These are phyloP conservation scores for Tuber brumale DNA, from an alignment of 495 filamentous ascomycete species.

Conservation along the genomic window DNA sequence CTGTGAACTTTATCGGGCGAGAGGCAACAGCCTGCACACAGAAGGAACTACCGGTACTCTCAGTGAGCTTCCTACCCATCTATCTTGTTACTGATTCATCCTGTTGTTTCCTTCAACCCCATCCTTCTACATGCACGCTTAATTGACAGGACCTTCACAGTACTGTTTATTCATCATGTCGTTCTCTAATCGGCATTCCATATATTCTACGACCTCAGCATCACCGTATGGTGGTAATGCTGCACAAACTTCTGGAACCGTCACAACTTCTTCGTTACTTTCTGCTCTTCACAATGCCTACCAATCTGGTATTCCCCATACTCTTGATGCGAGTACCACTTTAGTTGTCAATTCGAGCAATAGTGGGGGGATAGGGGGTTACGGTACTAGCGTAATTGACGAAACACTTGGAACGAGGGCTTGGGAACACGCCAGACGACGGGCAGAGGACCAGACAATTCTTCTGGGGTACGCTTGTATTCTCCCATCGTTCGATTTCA, in stretches of 20 bases:
- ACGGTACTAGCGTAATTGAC: slow-evolving; percentile 69
- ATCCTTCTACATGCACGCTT: slow-evolving; percentile 3
- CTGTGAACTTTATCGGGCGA: slow-evolving; percentile 6
- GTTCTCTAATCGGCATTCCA: slow-evolving; percentile 68
- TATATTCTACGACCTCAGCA: slow-evolving; percentile 72
- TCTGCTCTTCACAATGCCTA: slow-evolving; percentile 89
- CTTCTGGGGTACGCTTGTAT: slow-evolving; percentile 62
- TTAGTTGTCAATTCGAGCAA: slow-evolving; percentile 81
- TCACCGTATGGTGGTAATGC: slow-evolving; percentile 52
- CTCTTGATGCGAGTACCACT: slow-evolving; percentile 83
- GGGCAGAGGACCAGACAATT: slow-evolving; percentile 94
- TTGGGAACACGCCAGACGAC: slow-evolving; percentile 92
- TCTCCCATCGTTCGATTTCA: neutral
- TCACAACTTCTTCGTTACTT: slow-evolving; percentile 86
- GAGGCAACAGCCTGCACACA: slow-evolving; percentile 16
- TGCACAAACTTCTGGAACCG: slow-evolving; percentile 55
- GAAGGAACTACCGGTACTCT: slow-evolving; percentile 9
- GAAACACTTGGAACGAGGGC: slow-evolving; percentile 69
- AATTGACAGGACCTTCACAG: slow-evolving; percentile 11
- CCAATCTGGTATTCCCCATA: slow-evolving; percentile 69
- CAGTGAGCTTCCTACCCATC: slow-evolving; percentile 17
- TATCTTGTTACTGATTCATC: slow-evolving; percentile 1
- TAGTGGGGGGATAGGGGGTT: slow-evolving; percentile 29
- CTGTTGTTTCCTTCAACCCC: slow-evolving; percentile 1
- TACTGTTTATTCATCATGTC: slow-evolving; percentile 53